These are phyloP conservation scores for Neckera pumila DNA, from an alignment of 225 moss, liverwort and hornwort species.

Conservation along the genomic window DNA sequence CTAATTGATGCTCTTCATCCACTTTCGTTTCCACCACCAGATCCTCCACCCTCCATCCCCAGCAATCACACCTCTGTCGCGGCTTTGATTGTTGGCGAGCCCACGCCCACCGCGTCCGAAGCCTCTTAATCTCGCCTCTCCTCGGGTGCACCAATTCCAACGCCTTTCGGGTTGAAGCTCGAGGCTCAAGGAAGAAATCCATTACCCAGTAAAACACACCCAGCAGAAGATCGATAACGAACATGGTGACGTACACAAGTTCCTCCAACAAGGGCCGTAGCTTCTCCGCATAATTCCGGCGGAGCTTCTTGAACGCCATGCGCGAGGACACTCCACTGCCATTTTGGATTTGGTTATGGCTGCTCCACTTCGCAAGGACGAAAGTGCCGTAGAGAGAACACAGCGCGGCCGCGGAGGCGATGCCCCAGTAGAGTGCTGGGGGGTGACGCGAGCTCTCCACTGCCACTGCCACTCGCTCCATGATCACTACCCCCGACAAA, in stretches of 20 bases:
- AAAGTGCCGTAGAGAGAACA: slow-evolving; percentile 36
- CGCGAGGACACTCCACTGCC: neutral
- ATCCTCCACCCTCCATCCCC: slow-evolving; percentile 52
- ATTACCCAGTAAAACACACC: slow-evolving; percentile 27
- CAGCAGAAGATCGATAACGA: slow-evolving; percentile 21
- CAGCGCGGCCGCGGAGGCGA: slow-evolving; percentile 36
- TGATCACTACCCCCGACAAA: neutral
- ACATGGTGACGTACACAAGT: slow-evolving; percentile 31
- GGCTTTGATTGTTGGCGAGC: neutral
- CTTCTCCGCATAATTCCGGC: slow-evolving; percentile 21
- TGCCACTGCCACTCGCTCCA: slow-evolving; percentile 32
- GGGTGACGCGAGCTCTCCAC: slow-evolving; percentile 43
- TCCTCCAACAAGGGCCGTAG: slow-evolving; percentile 41
- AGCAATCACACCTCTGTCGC: slow-evolving; percentile 41
- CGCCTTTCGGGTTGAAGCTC: neutral
- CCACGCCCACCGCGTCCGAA: slow-evolving; percentile 33
- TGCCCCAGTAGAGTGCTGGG: slow-evolving; percentile 30
- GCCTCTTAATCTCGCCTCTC: slow-evolving; percentile 37
- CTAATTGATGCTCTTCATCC: neutral
- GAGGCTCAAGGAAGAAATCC: slow-evolving; percentile 17
- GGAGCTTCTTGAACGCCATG: slow-evolving; percentile 30
- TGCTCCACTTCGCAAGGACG: slow-evolving; percentile 33
- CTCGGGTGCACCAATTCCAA: slow-evolving; percentile 8
- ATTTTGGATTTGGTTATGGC: neutral
- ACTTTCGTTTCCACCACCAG: neutral